Evolutionary conservation across 306 rosid species (phyloP).

Genomic region (Prunus padus): DNA sequence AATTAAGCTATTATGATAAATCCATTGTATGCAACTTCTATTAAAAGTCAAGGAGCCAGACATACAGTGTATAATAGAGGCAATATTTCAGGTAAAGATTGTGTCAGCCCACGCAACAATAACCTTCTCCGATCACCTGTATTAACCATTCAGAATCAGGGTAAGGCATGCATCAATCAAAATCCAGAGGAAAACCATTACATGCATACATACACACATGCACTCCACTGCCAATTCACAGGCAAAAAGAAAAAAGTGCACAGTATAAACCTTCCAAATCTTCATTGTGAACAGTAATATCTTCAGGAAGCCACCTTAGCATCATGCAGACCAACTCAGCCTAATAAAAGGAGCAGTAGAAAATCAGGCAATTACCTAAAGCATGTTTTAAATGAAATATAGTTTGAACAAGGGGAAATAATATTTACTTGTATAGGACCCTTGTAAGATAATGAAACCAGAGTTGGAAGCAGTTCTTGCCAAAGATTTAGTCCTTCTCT

Average conservation of each 20-base stretch:
- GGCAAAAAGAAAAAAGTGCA: conserved; percentile 6
- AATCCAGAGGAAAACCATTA: conserved; percentile 21
- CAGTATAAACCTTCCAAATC: conserved; percentile 83
- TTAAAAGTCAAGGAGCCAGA: conserved; percentile 27
- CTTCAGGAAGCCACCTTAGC: conserved; percentile 99
- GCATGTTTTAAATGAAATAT: conserved; percentile 18
- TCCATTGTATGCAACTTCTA: conserved; percentile 11
- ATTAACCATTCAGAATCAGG: conserved; percentile 28
- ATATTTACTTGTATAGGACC: conserved; percentile 85
- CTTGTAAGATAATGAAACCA: conserved; percentile 71
- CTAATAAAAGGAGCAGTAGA: conserved; percentile 39
- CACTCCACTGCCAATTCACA: not conserved
- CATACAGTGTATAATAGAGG: conserved; percentile 75
- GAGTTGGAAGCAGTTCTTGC: conserved; percentile 72
- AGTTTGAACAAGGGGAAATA: conserved; percentile 17
- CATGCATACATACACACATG: not conserved
- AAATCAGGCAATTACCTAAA: conserved; percentile 1
- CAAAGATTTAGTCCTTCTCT: conserved; percentile 80
- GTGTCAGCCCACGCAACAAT: conserved; percentile 84
- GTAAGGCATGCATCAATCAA: conserved; percentile 26
- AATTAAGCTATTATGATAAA: conserved; percentile 30
- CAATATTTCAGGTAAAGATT: conserved; percentile 83
- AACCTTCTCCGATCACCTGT: conserved; percentile 86
- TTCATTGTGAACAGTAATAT: conserved; percentile 93
- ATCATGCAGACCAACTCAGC: conserved; percentile 96